Base-by-base conservation (phyloP, 192 early-diverging fungal species). In the Blastocladiella britannica region DNA sequence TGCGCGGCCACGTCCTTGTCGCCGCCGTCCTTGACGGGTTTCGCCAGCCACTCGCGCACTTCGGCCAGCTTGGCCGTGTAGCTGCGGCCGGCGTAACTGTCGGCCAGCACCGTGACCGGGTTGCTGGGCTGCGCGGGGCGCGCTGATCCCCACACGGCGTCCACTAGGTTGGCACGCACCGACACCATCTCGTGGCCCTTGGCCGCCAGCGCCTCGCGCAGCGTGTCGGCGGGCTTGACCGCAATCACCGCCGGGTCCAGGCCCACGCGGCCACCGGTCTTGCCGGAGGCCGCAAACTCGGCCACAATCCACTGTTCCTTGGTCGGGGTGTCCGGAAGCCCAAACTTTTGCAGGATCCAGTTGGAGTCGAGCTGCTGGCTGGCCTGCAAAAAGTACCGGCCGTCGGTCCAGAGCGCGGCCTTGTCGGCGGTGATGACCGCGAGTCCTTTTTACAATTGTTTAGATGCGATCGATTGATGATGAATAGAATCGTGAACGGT, bases 361-460 rank as follows among this genome's bases (percentile, higher is more conserved):
- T 91, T 90, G 55, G 51, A 54, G 67, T 92, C 91, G 60, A 97
- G 73, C 70, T 97, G 88, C 66, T 87, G 71, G 3, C 82, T 79
- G 15, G 91, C 94, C 65, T 97, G 94, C 60, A 97, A 69, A 71
- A 90, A 95, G 82, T 97, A 97, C 53, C 94, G 80, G 5, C 94
- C 94, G 66, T 97, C 94, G 5, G 94, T 97, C 65, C 92, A 97
- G 53, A 97, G 75, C 26, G 85, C 81, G 54, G 91, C 91, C 54
- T 76, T 64, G 30, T 84, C 77, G 28, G 67, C 52, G 3, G 88
- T 84, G 20, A 97, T 80, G 43, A 97, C 79, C 6, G 91, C 94
- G 54, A 83, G 79, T 28, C 86, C 83, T 77, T 57, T 20, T 8
- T 28, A 51, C n/a, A n/a, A n/a, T n/a, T n/a, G n/a, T n/a, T n/a